Conservation (phyloP, 106 monocot species). For the Gastrodia elata region DNA sequence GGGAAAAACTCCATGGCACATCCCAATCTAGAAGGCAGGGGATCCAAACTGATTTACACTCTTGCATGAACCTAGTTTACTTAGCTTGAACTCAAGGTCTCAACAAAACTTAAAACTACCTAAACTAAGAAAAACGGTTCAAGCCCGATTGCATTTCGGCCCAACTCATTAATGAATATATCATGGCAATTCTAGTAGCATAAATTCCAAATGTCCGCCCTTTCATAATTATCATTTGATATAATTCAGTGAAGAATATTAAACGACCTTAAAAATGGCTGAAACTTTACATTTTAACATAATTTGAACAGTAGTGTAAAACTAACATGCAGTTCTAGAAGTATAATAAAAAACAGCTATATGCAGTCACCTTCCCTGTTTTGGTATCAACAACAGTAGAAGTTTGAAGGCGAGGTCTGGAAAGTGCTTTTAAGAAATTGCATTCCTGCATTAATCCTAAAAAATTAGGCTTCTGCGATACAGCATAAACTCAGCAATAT, state of each 20-base stretch:
- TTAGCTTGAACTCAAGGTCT: too few relatives aligned
- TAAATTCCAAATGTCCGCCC: not conserved
- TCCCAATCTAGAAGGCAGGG: too few relatives aligned
- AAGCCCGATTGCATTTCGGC: too few relatives aligned
- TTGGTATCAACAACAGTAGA: conserved; percentile 83
- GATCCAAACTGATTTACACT: too few relatives aligned
- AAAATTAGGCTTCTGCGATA: not conserved
- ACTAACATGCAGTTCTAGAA: not conserved
- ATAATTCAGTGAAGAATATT: not conserved
- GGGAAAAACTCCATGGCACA: too few relatives aligned
- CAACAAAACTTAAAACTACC: too few relatives aligned
- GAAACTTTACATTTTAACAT: not conserved
- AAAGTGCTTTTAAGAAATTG: conserved; percentile 73
- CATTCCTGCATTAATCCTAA: conserved; percentile 55
- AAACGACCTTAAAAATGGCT: not conserved
- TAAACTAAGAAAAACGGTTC: too few relatives aligned
- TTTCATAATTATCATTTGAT: not conserved
- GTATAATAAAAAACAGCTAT: not conserved
- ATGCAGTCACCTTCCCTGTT: conserved; percentile 72
- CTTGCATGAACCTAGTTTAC: too few relatives aligned
- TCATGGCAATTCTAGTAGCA: too few relatives aligned
- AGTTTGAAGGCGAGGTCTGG: conserved; percentile 59
- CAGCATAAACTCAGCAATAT: not conserved
- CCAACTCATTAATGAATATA: too few relatives aligned
- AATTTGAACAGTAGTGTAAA: not conserved